Evolutionary conservation across 2,329 filamentous ascomycete genomes (phyloP), one percentile per base, ranked within the genome.

Genomic region (Botrytis paeoniae): DNA sequence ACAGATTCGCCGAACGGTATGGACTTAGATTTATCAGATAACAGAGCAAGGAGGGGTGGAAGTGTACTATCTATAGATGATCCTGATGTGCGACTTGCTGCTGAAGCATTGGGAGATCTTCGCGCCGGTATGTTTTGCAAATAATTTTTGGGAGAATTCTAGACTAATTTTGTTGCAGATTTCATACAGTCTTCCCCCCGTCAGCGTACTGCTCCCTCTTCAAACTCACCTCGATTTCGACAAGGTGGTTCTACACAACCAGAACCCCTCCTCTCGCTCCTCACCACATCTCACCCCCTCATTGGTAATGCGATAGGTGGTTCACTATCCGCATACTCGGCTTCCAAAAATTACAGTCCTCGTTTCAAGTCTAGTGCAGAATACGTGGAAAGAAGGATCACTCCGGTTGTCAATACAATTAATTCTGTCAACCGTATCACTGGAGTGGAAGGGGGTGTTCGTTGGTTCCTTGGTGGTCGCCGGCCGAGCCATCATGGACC

Each of bases 361-460:
- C 89, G 92, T 3, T 93, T 98, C 80, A 94, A 93, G 81, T 92
- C 93, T n/a, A 89, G 94, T 74, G 95, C 93, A 66, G 94, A 97
- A 81, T 94, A 97, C 78, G 91, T 98, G 32, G 95, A 98, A 82
- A 91, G 93, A 64, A 95, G 93, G 77, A 89, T 97, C 69, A 93
- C 92, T 1, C 94, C 94, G 1, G 89, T 98, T 70, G 93, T 93
- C 70, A 96, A 93, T 79, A 96, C 93, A 0, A 93, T 97, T 43
- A 93, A 93, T 22, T 92, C 90, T 0, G 93, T 97, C 9, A 92
- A 94, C 43, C 89, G 93, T 43, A 91, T 91, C 45, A 97, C 95
- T 0, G 95, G 95, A 74, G 92, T 98, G 3, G 95, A 98, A 81
- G 91, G 91, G 72, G 92, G 94, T 72, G 88, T 98, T 22, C 88